Evolutionary conservation across 768 basidiomycete genomes (phyloP), one percentile per base, ranked within the genome.

Genomic region (Leucogyrophana mollusca): DNA sequence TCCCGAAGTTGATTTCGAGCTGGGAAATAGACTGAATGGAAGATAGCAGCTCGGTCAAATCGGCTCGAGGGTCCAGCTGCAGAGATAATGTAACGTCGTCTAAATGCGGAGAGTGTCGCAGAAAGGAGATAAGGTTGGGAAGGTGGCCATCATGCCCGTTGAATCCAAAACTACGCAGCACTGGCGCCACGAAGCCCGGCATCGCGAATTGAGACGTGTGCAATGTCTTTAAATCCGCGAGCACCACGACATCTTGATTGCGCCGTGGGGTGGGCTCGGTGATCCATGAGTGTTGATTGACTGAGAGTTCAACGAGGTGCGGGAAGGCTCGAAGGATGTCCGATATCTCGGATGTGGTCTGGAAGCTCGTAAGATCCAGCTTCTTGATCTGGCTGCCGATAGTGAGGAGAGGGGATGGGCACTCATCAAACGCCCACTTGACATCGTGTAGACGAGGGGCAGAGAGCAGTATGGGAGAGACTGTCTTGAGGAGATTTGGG

Each of bases 281-380:
- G n/a, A n/a, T n/a, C 6, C 13, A 30, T 7, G 27, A 30, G 27
- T 44, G 21, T 38, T 39, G 11, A 40, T 9, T 9, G 9, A n/a
- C 16, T 13, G 8, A 20, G 21, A 24, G 14, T 18, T 24, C 20
- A 17, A 14, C 44, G 38, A 37, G 25, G 43, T 45, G 16, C 46
- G 46, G 27, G 47, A 46, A 47, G 37, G 51, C 48, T 46, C 32
- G 22, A 24, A 40, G 36, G 37, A 13, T 23, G 33, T 23, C 24
- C 9, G 9, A 16, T 38, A 32, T 17, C 46, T 40, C 41, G 33
- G 16, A 39, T 35, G 41, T 30, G 33, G 16, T 3, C 27, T 21
- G 7, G 18, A 6, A 13, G 27, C 7, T 30, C 27, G 27, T 7
- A 30, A 30, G 13, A 13, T 30, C 13, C 27, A 30, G 13, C 13